Conservation (phyloP, 768 basidiomycete genomes). For the Lactarius vividus region DNA sequence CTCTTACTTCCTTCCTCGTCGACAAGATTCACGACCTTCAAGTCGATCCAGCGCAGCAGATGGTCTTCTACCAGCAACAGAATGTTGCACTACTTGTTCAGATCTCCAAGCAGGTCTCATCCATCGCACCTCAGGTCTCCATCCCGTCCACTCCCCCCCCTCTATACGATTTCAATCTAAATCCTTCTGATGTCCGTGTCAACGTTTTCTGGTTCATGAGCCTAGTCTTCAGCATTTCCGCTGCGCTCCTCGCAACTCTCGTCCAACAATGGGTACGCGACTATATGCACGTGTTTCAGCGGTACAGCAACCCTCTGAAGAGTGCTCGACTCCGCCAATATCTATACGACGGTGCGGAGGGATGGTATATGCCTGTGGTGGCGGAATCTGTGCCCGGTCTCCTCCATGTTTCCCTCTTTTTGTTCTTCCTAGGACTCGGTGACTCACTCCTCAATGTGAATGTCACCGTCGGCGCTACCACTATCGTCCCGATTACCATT, state of each 20-base stretch:
- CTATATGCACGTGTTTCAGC: too few species aligned
- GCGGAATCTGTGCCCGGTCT: constrained; percentile 47
- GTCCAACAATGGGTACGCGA: too few species aligned
- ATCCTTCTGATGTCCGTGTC: too few species aligned
- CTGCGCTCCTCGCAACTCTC: too few species aligned
- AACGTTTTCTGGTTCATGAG: too few species aligned
- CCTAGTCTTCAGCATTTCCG: too few species aligned
- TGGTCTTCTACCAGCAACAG: constrained; percentile 3
- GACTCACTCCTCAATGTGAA: constrained; percentile 40
- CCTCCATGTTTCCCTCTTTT: constrained; percentile 48
- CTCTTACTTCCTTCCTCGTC: constrained; percentile 12
- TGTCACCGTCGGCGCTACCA: constrained; percentile 7
- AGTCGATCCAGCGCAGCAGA: constrained; percentile 1
- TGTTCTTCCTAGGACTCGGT: constrained; percentile 50
- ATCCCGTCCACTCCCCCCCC: background rate
- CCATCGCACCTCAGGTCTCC: background rate
- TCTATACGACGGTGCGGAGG: constrained; percentile 37
- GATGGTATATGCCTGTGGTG: constrained; percentile 41
- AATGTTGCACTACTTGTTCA: constrained; percentile 7
- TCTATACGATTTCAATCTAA: constrained; percentile 21
- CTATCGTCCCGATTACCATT: constrained; percentile 9
- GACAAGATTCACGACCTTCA: constrained; percentile 15
- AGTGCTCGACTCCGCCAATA: constrained; percentile 42
- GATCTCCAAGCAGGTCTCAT: constrained; percentile 9
- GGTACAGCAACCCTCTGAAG: too few species aligned